A percentile compares a stretch with the other conserved stretches of the same genome.
Evolutionary conservation across 768 basidiomycete species (phyloP).

Genomic region (Leccinellum luteum): DNA sequence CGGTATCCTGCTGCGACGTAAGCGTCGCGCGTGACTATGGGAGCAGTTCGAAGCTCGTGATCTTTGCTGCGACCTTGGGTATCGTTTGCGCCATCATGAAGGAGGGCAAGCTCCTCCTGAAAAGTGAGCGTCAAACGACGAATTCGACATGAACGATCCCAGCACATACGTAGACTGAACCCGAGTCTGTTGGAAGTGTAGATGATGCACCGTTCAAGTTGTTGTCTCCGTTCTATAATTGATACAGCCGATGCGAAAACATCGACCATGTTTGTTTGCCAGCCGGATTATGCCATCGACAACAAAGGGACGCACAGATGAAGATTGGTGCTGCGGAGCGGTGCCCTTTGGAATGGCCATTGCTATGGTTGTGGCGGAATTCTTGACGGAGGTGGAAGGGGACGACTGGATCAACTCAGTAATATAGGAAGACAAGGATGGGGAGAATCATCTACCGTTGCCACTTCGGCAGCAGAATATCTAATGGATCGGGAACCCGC

Average conservation of each 20-base stretch:
- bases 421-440: conserved; percentile 2
- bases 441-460: conserved; percentile 16
- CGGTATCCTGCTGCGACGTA: conserved; percentile 34
- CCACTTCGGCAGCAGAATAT: conserved; percentile 6
- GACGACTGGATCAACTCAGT: conserved; percentile 13
- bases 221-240: conserved; percentile 9
- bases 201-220: conserved; percentile 3
- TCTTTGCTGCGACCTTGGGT: conserved; percentile 27
- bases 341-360: conserved; percentile 18
- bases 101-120: conserved; percentile 33
- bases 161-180: conserved; percentile 22
- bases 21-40: conserved; percentile 52
- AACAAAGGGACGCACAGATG: conserved; percentile 10
- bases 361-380: background rate
- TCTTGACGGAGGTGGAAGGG: conserved; percentile 1
- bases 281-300: background rate
- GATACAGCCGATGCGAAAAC: background rate
- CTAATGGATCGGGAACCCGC: conserved; percentile 9
- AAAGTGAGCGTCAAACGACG: background rate
- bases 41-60: conserved; percentile 42
- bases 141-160: background rate
- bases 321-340: background rate
- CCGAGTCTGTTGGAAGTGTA: conserved; percentile 1
- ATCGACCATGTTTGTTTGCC: background rate
- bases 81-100: conserved; percentile 24